Base-by-base conservation (phyloP, 2,329 filamentous ascomycete genomes). In the Venturia pyrina region DNA sequence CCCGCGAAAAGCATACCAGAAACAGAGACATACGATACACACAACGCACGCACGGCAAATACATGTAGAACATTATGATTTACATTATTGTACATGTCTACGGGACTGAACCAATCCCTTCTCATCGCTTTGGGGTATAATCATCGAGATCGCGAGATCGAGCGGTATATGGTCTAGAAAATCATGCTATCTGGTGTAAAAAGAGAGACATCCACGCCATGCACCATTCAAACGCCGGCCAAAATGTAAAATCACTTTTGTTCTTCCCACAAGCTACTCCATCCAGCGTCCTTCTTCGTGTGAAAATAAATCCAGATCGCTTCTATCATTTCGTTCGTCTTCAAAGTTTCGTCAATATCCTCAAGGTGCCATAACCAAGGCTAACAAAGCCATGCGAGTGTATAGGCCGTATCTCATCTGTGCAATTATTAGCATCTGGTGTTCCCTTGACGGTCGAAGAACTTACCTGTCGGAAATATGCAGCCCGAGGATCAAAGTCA, bases 401-500 rank as follows among this genome's bases (percentile, higher is more conserved):
- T 97, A 98, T 72, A 99, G 85, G 72, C 95, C 95, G 80, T 98
- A 97, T 79, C 89, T 87, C 93, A 97, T 97, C 93, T 97, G 73
- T 67, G 68, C 17, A 66, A 69, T 40, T 57, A 75, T 87, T 77
- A 86, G 81, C 70, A 70, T 66, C 40, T 44, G 41, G 56, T 24
- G 2, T 32, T 17, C 59, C 62, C 44, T 41, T 19, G 63, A 2
- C 0, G 19, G 21, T 43, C 37, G n/a, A 34, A 65, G 15, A 24
- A 84, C 90, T 87, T 80, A 96, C 93, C 89, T 99, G 95, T 89
- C 95, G 87, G 80, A 99, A 99, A 82, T 99, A 99, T 66, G 95
- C 93, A 67, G 95, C 95, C 72, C 95, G 83, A 76, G 96, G 91
- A 80, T 99, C 95, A 80, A 96, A 96, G 78, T 99, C 95, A 62